A percentile compares a stretch with the other conserved stretches of the same genome.
These are phyloP conservation scores for Debaryomyces psychrophilus DNA, from an alignment of 1,139 yeast genomes.

Conservation along the genomic window DNA sequence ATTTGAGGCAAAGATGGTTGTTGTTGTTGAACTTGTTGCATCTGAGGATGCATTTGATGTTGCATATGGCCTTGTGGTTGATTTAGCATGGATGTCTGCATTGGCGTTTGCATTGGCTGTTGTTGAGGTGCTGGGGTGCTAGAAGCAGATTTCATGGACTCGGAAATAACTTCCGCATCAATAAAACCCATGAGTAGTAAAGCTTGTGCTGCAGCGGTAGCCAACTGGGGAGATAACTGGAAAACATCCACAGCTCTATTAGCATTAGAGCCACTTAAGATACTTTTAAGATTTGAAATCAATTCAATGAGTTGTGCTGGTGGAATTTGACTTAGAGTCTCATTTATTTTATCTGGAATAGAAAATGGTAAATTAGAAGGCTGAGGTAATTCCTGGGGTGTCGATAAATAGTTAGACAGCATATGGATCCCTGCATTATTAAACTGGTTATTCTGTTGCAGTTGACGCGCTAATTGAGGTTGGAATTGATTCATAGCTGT, in stretches of 20 bases:
- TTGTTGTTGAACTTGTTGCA: constrained; percentile 14
- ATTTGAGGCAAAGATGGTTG: constrained; percentile 14
- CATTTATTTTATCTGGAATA: constrained; percentile 53
- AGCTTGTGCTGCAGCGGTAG: constrained; percentile 71
- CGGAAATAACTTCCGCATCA: constrained; percentile 62
- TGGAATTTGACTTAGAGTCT: constrained; percentile 61
- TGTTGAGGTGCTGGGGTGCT: constrained; percentile 24
- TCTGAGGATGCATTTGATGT: constrained; percentile 22
- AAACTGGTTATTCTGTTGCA: constrained; percentile 8
- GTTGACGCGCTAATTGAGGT: constrained; percentile 13
- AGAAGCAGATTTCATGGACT: constrained; percentile 40
- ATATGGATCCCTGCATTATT: neutral
- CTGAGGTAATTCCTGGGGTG: constrained; percentile 54
- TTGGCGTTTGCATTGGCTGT: constrained; percentile 20
- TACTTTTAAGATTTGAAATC: constrained; percentile 62
- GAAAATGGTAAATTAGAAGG: constrained; percentile 49
- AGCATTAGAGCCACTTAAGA: constrained; percentile 52
- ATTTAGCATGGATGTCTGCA: constrained; percentile 16
- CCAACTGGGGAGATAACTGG: constrained; percentile 59
- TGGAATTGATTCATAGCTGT: constrained; percentile 9
- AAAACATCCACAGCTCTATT: constrained; percentile 55
- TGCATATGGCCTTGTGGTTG: constrained; percentile 21
- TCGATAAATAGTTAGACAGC: constrained; percentile 32
- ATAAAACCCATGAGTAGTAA: constrained; percentile 76
- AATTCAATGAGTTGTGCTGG: constrained; percentile 72